Conservation (phyloP, 306 rosid species). For the Cyamopsis tetragonoloba region DNA sequence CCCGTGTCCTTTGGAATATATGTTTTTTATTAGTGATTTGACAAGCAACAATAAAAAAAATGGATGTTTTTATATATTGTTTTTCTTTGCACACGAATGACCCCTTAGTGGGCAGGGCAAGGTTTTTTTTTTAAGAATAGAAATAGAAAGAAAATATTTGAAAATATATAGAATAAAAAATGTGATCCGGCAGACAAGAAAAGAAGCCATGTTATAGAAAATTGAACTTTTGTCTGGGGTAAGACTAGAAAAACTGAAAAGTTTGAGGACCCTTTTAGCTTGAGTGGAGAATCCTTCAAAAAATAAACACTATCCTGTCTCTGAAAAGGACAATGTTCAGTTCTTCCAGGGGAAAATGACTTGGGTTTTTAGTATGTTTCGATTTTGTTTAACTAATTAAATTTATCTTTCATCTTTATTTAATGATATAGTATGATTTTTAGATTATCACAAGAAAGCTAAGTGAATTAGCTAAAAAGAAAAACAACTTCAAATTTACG, state of each 20-base stretch:
- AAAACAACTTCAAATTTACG: too few species aligned
- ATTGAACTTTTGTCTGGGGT: constrained; percentile 37
- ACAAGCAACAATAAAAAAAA: neutral
- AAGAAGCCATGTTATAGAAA: constrained; percentile 16
- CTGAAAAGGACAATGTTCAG: neutral
- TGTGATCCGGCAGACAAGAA: constrained; percentile 58
- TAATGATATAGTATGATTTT: too few species aligned
- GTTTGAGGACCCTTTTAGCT: constrained; percentile 4
- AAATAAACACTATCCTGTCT: neutral
- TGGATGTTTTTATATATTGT: neutral
- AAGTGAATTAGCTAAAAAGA: too few species aligned
- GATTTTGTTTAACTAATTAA: too few species aligned
- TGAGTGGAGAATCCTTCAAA: constrained; percentile 25
- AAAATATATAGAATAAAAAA: constrained; percentile 30
- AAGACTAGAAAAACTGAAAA: constrained; percentile 10
- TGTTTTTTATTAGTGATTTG: constrained; percentile 23
- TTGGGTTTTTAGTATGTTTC: too few species aligned
- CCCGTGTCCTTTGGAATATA: constrained; percentile 33
- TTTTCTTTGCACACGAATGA: constrained; percentile 35
- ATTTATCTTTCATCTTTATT: too few species aligned
- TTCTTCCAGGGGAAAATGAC: neutral
- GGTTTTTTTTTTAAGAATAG: too few species aligned
- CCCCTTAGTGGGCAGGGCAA: constrained; percentile 30
- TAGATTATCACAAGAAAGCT: too few species aligned
- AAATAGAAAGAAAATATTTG: too few species aligned